A percentile compares a stretch with the other conserved stretches of the same genome.
Conservation (phyloP, 2,329 filamentous ascomycete genomes). For the Apiospora hydei region DNA sequence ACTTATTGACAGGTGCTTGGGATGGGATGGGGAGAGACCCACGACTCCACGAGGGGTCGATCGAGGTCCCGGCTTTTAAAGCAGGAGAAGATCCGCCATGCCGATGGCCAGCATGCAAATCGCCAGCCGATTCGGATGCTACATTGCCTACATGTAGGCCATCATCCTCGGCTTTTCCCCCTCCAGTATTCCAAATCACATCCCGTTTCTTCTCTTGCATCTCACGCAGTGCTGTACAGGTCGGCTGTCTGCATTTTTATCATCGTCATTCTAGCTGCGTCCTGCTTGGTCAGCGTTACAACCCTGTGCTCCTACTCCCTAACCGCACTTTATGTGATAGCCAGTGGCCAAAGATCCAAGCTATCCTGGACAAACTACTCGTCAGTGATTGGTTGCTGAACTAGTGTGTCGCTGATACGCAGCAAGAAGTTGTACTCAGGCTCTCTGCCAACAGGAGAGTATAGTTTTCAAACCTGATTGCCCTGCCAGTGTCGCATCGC, state of each 20-base stretch:
- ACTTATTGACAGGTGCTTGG: background rate
- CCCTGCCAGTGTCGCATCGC: background rate
- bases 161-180: background rate
- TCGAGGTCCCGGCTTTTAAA: background rate
- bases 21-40: background rate
- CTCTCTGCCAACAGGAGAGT: background rate
- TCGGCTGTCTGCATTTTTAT: background rate
- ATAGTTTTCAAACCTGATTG: background rate
- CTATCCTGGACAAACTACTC: background rate
- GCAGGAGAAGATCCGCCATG: background rate
- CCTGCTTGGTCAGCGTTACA: background rate
- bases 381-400: background rate
- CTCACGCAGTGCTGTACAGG: background rate
- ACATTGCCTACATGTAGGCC: background rate
- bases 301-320: background rate
- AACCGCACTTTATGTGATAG: too few species aligned
- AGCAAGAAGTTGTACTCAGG: background rate
- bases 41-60: conserved; percentile 18
- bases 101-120: background rate
- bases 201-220: background rate
- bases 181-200: background rate
- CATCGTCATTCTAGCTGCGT: background rate
- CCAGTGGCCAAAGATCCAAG: background rate
- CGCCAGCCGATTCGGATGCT: background rate
- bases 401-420: background rate